phyloP scores from a whole-genome alignment of 768 basidiomycete species.

The Serendipita indica region DNA sequence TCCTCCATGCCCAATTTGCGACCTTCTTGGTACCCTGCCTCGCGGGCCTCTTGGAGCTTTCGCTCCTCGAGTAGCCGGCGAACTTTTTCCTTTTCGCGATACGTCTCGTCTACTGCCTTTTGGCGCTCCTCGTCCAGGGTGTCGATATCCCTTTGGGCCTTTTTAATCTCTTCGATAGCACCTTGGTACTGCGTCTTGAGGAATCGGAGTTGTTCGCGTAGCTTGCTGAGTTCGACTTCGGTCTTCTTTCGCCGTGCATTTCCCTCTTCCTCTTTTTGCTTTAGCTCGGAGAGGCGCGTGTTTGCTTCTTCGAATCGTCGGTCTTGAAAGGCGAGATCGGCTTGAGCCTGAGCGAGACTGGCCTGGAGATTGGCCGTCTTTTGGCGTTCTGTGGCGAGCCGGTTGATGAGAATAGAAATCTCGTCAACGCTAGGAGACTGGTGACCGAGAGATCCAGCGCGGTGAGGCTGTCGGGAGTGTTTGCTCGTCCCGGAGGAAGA shows the following conservation, averaged over 20 bases:
- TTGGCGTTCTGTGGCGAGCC: neutral
- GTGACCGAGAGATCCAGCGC: neutral
- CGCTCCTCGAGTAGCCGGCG: neutral
- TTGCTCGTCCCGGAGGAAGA: neutral
- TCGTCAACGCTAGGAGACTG: neutral
- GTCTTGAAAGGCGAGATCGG: neutral
- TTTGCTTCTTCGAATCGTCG: neutral
- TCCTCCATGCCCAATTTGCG: neutral
- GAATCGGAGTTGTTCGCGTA: neutral
- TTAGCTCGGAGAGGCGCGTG: neutral
- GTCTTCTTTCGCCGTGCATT: neutral
- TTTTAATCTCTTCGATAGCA: constrained; percentile 3
- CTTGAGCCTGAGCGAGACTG: neutral
- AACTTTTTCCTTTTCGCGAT: constrained; percentile 3
- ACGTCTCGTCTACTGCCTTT: neutral
- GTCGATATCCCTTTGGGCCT: constrained; percentile 1
- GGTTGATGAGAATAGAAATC: constrained; percentile 1
- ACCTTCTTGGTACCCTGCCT: constrained; percentile 1
- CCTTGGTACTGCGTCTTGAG: constrained; percentile 1
- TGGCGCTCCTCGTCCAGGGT: neutral
- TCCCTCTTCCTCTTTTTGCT: neutral
- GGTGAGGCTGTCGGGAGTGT: neutral
- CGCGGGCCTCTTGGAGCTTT: neutral
- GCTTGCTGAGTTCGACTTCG: constrained; percentile 1
- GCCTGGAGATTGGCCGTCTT: constrained; percentile 6